phyloP scores from a whole-genome alignment of 2,329 filamentous ascomycete species.

The Aureobasidium pullulans region DNA sequence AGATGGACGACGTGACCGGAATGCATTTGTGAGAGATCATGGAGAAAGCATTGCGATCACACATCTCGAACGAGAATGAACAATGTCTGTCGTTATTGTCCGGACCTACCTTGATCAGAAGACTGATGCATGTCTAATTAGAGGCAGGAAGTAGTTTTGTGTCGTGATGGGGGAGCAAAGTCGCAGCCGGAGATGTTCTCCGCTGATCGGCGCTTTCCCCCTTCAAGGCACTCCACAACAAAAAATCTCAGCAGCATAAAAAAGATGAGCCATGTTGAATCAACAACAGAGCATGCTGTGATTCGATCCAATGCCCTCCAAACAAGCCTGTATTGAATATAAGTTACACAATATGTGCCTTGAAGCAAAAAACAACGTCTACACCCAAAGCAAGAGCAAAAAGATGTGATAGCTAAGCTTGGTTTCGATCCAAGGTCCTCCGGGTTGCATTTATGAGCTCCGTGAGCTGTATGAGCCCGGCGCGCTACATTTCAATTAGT shows the following conservation, averaged over 20 bases:
- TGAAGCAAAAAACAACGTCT: neutral
- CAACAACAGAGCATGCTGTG: neutral
- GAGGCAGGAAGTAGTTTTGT: neutral
- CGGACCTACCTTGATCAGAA: neutral
- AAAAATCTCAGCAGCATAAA: neutral
- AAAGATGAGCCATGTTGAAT: neutral
- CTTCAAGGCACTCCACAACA: neutral
- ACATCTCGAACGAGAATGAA: no score
- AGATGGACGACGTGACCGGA: neutral
- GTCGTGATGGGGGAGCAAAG: neutral
- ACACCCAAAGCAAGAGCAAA: neutral
- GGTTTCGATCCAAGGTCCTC: constrained; percentile 22
- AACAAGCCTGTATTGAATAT: neutral
- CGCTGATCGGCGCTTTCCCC: neutral
- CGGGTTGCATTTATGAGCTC: constrained; percentile 15
- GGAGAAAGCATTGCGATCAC: neutral
- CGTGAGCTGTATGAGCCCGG: constrained; percentile 17
- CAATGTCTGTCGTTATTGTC: neutral
- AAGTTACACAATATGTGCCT: neutral
- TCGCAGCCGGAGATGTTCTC: neutral
- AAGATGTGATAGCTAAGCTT: constrained; percentile 17
- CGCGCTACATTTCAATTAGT: constrained; percentile 11
- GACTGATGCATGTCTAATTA: neutral
- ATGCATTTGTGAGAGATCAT: neutral
- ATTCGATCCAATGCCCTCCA: neutral